phyloP scores from a whole-genome alignment of 2,329 filamentous ascomycete species.

The Xylariaceae sp. region DNA sequence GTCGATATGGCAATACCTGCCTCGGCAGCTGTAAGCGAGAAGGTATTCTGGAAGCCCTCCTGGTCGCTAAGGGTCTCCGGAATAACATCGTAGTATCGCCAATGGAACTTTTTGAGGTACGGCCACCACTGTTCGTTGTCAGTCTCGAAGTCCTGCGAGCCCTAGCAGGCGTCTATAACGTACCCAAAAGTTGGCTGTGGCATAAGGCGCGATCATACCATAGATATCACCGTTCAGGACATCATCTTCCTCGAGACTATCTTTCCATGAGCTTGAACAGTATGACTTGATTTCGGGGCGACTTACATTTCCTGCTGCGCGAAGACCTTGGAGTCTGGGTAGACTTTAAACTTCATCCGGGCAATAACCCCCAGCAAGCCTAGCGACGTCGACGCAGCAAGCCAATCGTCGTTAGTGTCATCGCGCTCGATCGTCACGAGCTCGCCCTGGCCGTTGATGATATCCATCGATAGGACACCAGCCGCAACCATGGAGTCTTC shows the following conservation, averaged over 20 bases:
- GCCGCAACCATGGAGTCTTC: slow-evolving; percentile 47
- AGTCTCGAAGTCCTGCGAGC: too few relatives aligned
- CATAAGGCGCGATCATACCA: slow-evolving; percentile 44
- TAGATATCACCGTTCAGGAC: slow-evolving; percentile 47
- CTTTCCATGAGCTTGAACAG: neutral
- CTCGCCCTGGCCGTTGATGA: slow-evolving; percentile 43
- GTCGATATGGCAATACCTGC: slow-evolving; percentile 35
- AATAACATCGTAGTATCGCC: slow-evolving; percentile 48
- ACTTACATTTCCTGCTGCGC: slow-evolving; percentile 45
- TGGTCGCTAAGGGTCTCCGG: slow-evolving; percentile 35
- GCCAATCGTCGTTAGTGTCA: slow-evolving; percentile 42
- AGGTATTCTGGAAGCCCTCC: slow-evolving; percentile 48
- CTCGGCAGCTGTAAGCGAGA: slow-evolving; percentile 42
- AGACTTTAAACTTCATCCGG: slow-evolving; percentile 44
- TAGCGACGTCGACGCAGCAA: slow-evolving; percentile 46
- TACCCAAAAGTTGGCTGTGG: slow-evolving; percentile 49
- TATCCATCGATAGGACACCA: slow-evolving; percentile 43
- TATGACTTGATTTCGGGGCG: neutral
- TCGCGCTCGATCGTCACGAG: slow-evolving; percentile 37
- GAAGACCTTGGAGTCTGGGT: slow-evolving; percentile 47
- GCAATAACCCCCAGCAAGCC: slow-evolving; percentile 45
- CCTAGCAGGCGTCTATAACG: too few relatives aligned
- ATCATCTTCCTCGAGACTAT: slow-evolving; percentile 40
- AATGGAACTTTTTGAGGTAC: slow-evolving; percentile 46
- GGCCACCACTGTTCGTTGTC: slow-evolving; percentile 43